These are phyloP conservation scores for Cephaloascus fragrans DNA, from an alignment of 805 yeast species.

Conservation along the genomic window DNA sequence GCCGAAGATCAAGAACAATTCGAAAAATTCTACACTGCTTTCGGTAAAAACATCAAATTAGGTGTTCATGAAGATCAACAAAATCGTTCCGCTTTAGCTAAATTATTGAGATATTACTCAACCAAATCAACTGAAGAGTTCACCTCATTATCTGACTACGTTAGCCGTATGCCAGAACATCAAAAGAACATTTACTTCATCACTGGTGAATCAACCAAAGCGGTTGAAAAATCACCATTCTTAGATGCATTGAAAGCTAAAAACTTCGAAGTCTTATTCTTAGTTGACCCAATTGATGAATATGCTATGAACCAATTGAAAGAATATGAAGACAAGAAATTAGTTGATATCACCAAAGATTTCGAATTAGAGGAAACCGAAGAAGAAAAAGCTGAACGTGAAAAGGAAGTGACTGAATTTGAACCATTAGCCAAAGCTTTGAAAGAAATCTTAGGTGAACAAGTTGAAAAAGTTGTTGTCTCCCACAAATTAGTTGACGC, in stretches of 20 bases:
- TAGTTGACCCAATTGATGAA: slow-evolving; percentile 99
- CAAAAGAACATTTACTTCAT: slow-evolving; percentile 98
- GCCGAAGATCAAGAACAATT: slow-evolving; percentile 99
- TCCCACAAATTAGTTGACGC: slow-evolving; percentile 96
- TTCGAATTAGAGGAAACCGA: slow-evolving; percentile 97
- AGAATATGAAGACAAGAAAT: slow-evolving; percentile 98
- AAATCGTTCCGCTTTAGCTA: slow-evolving; percentile 93
- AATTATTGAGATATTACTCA: slow-evolving; percentile 93
- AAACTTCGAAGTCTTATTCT: slow-evolving; percentile 95
- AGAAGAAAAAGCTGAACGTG: slow-evolving; percentile 93
- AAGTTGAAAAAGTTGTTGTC: slow-evolving; percentile 98
- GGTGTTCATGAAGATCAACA: slow-evolving; percentile 99
- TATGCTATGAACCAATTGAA: slow-evolving; percentile 98
- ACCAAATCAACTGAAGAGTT: slow-evolving; percentile 91
- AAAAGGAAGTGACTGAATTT: slow-evolving; percentile 82
- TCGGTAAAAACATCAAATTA: slow-evolving; percentile 95
- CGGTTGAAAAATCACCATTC: slow-evolving; percentile 98
- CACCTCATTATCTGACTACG: slow-evolving; percentile 94
- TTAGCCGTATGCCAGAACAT: slow-evolving; percentile 99
- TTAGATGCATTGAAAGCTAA: slow-evolving; percentile 97
- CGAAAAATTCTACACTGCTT: slow-evolving; percentile 96
- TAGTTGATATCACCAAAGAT: slow-evolving; percentile 98
- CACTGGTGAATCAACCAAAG: slow-evolving; percentile 97
- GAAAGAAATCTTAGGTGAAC: slow-evolving; percentile 96
- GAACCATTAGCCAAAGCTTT: slow-evolving; percentile 92